Base-by-base conservation (phyloP, 2,329 filamentous ascomycete species). In the Aspergillus transmontanensis region DNA sequence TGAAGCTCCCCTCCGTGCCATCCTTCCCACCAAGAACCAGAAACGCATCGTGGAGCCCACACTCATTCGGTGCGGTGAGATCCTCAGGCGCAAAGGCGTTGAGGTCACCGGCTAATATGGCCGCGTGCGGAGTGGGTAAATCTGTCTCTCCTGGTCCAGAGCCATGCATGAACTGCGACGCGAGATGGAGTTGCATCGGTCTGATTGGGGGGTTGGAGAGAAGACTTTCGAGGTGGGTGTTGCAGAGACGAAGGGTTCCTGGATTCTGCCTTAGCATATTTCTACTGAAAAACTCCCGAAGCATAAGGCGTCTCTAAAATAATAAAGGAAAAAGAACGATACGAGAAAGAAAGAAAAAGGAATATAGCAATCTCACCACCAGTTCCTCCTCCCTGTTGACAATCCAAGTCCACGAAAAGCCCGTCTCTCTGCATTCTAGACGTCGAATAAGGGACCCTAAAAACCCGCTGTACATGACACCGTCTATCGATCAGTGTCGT, bases 71-170 rank as follows among this genome's bases (percentile, higher is more conserved):
- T 10, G 86, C 70, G 0, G 75, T 78, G 10, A 71, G 69, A 69
- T 88, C 86, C 59, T 85, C 86, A 0, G 79, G 78, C 64, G 87
- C 79, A 36, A 87, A 86, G 26, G 86, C 85, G 64, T 88, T 88
- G 50, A 87, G 79, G 68, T 88, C 85, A 0, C 86, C 86, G 0
- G 83, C 84, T 3, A 84, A 68, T 1, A 87, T 60, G 1, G 79
- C 81, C 1, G 78, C 81, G 7, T 79, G 62, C 1, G 83, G 72
- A 12, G n/a, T 53, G 3, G 72, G 64, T 0, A 73, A 43, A 3
- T 74, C 70, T 3, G 2, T 51, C 14, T 57, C 43, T 21, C 45
- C 60, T 12, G 58, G 54, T 4, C 41, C 63, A 9, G 63, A 61
- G 6, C 67, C 69, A 46, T 79, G 79, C 69, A 87, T 78, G 62